A percentile compares a stretch with the other conserved stretches of the same genome.
These are phyloP conservation scores for Nicotiana knightiana DNA, from an alignment of 257 asterid species.

Conservation along the genomic window DNA sequence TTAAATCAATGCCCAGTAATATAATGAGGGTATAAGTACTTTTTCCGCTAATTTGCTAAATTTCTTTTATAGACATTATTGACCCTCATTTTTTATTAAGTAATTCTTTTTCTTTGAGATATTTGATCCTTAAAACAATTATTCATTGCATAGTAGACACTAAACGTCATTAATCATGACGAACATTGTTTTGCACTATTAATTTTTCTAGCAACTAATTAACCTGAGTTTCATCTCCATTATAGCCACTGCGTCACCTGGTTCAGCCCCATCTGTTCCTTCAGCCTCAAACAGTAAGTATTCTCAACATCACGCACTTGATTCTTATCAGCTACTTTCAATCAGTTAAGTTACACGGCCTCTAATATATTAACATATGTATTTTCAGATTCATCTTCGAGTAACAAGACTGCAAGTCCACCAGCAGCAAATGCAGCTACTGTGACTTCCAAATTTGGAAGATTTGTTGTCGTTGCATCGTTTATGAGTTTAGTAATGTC, in stretches of 20 bases:
- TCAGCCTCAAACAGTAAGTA: conserved; percentile 15
- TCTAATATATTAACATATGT: not conserved
- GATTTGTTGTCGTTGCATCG: conserved; percentile 3
- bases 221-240: not conserved
- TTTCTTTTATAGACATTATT: too few species aligned
- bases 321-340: too few species aligned
- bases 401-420: not conserved
- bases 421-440: conserved; percentile 1
- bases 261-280: conserved; percentile 9
- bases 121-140: too few species aligned
- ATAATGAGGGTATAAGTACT: too few species aligned
- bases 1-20: too few species aligned
- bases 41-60: too few species aligned
- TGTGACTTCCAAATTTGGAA: conserved; percentile 8
- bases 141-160: too few species aligned
- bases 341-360: not conserved
- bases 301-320: not conserved
- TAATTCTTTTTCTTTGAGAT: too few species aligned
- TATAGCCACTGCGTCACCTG: not conserved
- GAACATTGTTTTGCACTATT: too few species aligned
- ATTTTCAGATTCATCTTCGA: conserved; percentile 2
- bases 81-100: too few species aligned
- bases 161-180: too few species aligned
- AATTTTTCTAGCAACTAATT: not conserved
- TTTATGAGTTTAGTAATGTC: not conserved